A percentile compares a stretch with the other conserved stretches of the same genome.
These are phyloP conservation scores for Prunella vulgaris DNA, from an alignment of 257 asterid species.

Conservation along the genomic window DNA sequence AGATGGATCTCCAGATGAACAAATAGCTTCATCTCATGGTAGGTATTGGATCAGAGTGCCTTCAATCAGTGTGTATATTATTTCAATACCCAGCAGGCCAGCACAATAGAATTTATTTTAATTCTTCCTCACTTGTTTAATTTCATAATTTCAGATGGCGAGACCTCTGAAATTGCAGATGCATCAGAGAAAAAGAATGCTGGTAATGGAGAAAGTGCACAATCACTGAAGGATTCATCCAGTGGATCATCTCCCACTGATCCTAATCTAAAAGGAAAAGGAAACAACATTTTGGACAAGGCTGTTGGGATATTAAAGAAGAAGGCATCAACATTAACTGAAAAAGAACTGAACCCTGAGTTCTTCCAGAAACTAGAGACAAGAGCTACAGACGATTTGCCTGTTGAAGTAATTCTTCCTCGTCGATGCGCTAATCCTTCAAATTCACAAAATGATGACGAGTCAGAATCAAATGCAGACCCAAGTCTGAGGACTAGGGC, in stretches of 20 bases:
- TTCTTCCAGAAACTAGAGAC: constrained; percentile 94
- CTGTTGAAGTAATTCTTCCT: constrained; percentile 95
- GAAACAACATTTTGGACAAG: constrained; percentile 61
- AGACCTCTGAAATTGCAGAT: constrained; percentile 57
- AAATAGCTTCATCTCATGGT: constrained; percentile 67
- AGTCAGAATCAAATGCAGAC: constrained; percentile 40
- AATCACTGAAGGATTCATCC: constrained; percentile 43
- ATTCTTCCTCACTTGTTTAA: constrained; percentile 19
- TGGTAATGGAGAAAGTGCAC: constrained; percentile 43
- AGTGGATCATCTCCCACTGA: constrained; percentile 52
- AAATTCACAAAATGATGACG: constrained; percentile 52
- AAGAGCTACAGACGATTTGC: constrained; percentile 73
- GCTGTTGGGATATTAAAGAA: constrained; percentile 87
- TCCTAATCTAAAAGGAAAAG: constrained; percentile 45
- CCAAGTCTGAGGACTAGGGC: constrained; percentile 40
- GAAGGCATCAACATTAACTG: constrained; percentile 78
- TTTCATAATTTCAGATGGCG: constrained; percentile 50
- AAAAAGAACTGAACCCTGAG: constrained; percentile 86
- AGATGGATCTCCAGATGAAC: constrained; percentile 71
- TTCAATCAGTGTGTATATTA: not conserved
- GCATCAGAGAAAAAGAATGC: constrained; percentile 41
- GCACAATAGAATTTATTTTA: not conserved
- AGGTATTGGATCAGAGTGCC: constrained; percentile 15
- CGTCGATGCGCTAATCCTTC: constrained; percentile 68
- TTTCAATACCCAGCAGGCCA: not conserved